phyloP scores from a whole-genome alignment of 2,329 filamentous ascomycete species.

The Nemania sp. region DNA sequence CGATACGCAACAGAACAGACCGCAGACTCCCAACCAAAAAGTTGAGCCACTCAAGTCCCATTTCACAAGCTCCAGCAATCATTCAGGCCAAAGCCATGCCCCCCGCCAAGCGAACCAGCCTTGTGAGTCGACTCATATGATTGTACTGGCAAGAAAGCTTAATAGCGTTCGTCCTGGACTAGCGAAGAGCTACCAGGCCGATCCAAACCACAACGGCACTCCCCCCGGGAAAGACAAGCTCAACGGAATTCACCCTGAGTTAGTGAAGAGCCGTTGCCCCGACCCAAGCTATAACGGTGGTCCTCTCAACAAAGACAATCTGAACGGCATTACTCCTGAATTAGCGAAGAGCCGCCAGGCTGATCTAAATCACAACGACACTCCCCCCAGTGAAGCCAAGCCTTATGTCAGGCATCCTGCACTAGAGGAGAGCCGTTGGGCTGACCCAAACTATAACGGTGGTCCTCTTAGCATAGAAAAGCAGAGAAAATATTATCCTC shows the following conservation, averaged over 20 bases:
- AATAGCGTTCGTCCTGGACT: not conserved
- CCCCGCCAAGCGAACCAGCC: not conserved
- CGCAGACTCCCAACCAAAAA: not conserved
- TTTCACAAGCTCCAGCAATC: not conserved
- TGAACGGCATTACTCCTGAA: not conserved
- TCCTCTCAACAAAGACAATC: not conserved
- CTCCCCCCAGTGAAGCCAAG: too few relatives aligned
- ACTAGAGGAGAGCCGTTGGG: constrained; percentile 11
- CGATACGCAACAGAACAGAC: not conserved
- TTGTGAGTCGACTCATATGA: not conserved
- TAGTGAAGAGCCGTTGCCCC: constrained; percentile 12
- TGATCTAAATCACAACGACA: too few relatives aligned
- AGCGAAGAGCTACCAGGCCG: not conserved
- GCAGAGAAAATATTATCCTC: not conserved
- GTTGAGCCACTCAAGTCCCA: not conserved
- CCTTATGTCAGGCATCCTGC: too few relatives aligned
- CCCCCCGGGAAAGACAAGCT: too few relatives aligned
- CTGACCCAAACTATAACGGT: not conserved
- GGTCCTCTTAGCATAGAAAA: not conserved
- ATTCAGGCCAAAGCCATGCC: not conserved
- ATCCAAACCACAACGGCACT: too few relatives aligned
- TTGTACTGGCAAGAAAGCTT: not conserved
- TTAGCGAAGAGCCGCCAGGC: not conserved
- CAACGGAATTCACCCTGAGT: too few relatives aligned
- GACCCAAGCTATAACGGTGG: not conserved